Evolutionary conservation across 2,329 filamentous ascomycete genomes (phyloP), one percentile per base, ranked within the genome.

Genomic region (Sarocladium oryzae): DNA sequence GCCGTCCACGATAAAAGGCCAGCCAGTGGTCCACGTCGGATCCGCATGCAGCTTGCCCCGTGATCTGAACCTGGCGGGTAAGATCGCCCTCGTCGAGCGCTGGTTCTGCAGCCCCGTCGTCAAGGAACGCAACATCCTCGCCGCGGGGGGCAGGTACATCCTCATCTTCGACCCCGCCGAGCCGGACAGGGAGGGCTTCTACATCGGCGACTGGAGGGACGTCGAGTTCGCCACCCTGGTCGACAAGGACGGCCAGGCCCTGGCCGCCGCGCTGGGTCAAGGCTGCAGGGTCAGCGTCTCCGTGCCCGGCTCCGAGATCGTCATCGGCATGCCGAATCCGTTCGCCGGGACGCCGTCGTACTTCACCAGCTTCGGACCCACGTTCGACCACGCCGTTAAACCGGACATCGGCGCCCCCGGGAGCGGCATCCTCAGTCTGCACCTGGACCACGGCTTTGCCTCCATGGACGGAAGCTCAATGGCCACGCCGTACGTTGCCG

Each of bases 381-480:
- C 65, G 1, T 70, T 67, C 56, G 71, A 75, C 50, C 63, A 72
- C 10, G 61, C 67, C 37, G 63, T 73, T 49, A 72, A 71, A 56
- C 69, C 72, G 3, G 66, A 74, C 48, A 55, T 75, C 32, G 65
- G 67, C 24, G 64, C 69, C 0, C 70, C 70, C 2, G 71, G 72
- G 36, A 65, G 66, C 37, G 62, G 66, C 33, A 76, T 77, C 49
- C 64, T 73, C 36, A 71, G 68, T 16, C 74, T 72, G 8, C 57
- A 55, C 4, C 35, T 36, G 4, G 24, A 28, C 10, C 21, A 45
- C 23, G 23, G 40, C 9, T 77, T 72, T 54, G 65, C 63, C 9
- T 60, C 73, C 4, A 61, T 70, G 33, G 69, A 64, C 35, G 75
- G 75, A 33, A 78, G 74, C 0, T 75, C 71, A 1, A 76, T 78